Conservation (phyloP, 345 rosid species). For the Boechera retrofracta region DNA sequence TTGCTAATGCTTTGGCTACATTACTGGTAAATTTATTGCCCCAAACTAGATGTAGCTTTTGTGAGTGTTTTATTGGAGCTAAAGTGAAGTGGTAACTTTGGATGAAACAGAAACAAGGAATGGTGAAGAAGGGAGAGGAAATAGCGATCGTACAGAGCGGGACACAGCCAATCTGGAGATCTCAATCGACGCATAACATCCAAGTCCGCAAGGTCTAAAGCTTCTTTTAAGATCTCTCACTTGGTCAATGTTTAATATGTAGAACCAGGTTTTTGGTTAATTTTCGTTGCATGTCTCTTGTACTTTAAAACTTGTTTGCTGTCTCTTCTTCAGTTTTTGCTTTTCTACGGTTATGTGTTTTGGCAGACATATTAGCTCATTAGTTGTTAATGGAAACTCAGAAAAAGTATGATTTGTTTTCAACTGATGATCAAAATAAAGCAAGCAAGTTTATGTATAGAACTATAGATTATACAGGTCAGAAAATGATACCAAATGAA, state of each 20-base stretch:
- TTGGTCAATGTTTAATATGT: constrained; percentile 21
- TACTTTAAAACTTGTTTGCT: constrained; percentile 32
- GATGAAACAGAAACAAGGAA: constrained; percentile 77
- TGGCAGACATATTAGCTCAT: neutral
- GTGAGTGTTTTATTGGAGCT: neutral
- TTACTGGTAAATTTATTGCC: constrained; percentile 56
- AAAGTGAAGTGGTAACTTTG: constrained; percentile 24
- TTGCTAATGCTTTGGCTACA: constrained; percentile 70
- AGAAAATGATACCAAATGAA: no score
- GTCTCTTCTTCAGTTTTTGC: constrained; percentile 25
- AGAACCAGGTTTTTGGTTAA: constrained; percentile 17
- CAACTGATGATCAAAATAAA: neutral
- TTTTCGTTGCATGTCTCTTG: constrained; percentile 18
- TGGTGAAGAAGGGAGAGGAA: constrained; percentile 97
- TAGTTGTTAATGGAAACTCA: neutral
- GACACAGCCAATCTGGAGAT: constrained; percentile 92
- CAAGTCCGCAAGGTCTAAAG: constrained; percentile 87
- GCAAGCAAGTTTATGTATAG: neutral
- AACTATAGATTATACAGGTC: no score
- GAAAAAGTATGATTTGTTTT: no score
- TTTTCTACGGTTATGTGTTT: neutral
- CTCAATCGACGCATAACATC: constrained; percentile 93
- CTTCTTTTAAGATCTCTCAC: constrained; percentile 39
- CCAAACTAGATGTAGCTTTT: neutral
- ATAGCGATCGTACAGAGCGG: constrained; percentile 94